Evolutionary conservation across 352 stramenopile species (phyloP), one percentile per base, ranked within the genome.

Genomic region (Globisporangium cystogenes): DNA sequence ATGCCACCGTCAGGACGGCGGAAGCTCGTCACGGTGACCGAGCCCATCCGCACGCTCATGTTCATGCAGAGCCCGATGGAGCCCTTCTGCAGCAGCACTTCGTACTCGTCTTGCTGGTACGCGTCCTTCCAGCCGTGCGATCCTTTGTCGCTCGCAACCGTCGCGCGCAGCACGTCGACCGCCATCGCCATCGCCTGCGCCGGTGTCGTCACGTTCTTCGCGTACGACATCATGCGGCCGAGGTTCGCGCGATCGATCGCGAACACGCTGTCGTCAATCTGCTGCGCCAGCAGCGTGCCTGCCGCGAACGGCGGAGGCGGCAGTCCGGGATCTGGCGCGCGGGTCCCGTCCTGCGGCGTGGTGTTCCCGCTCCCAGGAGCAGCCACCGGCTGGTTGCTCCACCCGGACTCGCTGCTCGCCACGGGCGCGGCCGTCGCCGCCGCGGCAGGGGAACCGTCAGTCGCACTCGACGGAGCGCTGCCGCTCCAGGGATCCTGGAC

Each of bases 41-140:
- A 89, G 11, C 82, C 82, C 53, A 81, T 62, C 14, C 84, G 77
- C 53, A 95, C 80, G 54, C 82, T 93, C 85, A 95, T 95, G 62
- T 95, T 95, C 85, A 95, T 95, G 59, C 85, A 95, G 29, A 95
- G 67, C 3, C 85, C 85, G 42, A 92, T 88, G 12, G 75, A 87
- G 48, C 85, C 85, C 57, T 95, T 95, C 64, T 93, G 80, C 52
- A 95, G 70, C 59, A 91, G 47, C 33, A 95, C 82, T 59, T 95
- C 85, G 51, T 90, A 95, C 65, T 95, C 82, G 40, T 93, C 65
- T 18, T 60, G 51, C 41, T 81, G 72, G 49, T 81, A 90, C 12
- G 76, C 65, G 41, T 78, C 71, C 35, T 71, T 82, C 82, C 82
- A 93, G 6, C 76, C 82, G 41, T 89, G 71, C 7, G 76, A 76